These are phyloP conservation scores for Lentinula sp. DNA, from an alignment of 768 basidiomycete species.

Conservation along the genomic window DNA sequence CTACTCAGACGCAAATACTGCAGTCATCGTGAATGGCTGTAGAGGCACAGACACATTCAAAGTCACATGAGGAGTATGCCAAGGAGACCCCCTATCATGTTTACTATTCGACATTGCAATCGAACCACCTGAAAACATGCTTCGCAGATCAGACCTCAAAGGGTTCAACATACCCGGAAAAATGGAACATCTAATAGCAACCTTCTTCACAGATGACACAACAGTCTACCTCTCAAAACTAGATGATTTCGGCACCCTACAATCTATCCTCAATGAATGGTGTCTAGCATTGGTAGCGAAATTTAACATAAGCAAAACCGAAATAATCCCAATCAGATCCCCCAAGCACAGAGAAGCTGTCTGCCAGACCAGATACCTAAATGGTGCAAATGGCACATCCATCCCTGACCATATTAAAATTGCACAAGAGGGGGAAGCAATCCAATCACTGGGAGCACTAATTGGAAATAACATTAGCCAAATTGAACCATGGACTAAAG, in stretches of 20 bases:
- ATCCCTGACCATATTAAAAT: slow-evolving; percentile 24
- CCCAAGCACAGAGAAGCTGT: not conserved
- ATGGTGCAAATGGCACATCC: not conserved
- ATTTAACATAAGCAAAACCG: slow-evolving; percentile 37
- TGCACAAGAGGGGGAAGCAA: slow-evolving; percentile 18
- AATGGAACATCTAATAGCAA: slow-evolving; percentile 18
- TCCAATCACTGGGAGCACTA: slow-evolving; percentile 19
- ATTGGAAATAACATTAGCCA: slow-evolving; percentile 22
- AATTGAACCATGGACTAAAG: slow-evolving; percentile 17
- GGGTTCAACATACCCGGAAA: slow-evolving; percentile 17
- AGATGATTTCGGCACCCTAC: slow-evolving; percentile 20
- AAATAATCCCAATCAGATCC: slow-evolving; percentile 16
- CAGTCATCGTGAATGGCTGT: slow-evolving; percentile 18
- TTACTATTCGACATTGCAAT: slow-evolving; percentile 29
- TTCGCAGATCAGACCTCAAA: slow-evolving; percentile 22
- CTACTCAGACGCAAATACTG: slow-evolving; percentile 14
- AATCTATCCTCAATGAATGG: slow-evolving; percentile 27
- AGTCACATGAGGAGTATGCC: slow-evolving; percentile 20
- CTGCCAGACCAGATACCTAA: not conserved
- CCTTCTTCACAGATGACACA: slow-evolving; percentile 38
- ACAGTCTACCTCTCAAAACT: slow-evolving; percentile 24
- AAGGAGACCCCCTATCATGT: slow-evolving; percentile 34
- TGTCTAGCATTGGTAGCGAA: slow-evolving; percentile 31
- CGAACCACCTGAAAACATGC: slow-evolving; percentile 26
- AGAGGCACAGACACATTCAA: slow-evolving; percentile 9